phyloP scores from a whole-genome alignment of 352 stramenopile species.

The Phytophthora pinifolia region DNA sequence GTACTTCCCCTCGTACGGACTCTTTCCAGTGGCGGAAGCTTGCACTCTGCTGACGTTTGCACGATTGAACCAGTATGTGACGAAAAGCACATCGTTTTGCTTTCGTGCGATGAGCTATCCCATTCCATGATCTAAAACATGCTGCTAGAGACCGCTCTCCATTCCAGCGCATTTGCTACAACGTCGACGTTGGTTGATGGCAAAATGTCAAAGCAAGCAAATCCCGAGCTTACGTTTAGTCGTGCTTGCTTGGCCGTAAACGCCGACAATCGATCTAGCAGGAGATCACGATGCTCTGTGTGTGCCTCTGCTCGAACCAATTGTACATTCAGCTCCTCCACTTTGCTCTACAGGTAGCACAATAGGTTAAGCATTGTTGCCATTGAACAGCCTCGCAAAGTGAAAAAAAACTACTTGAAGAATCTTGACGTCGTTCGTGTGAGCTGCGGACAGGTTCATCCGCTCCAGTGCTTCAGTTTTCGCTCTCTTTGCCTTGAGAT shows the following conservation, averaged over 20 bases:
- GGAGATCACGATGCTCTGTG: slow-evolving; percentile 1
- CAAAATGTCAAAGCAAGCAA: neutral
- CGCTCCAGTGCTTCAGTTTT: slow-evolving; percentile 37
- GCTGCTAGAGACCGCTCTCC: slow-evolving; percentile 15
- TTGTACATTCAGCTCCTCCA: slow-evolving; percentile 43
- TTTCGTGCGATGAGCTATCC: neutral
- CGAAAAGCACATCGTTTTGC: slow-evolving; percentile 2
- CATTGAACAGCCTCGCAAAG: neutral
- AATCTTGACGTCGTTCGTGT: slow-evolving; percentile 47
- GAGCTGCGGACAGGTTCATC: slow-evolving; percentile 46
- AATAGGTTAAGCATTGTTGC: neutral
- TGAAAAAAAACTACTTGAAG: slow-evolving; percentile 32
- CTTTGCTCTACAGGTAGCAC: slow-evolving; percentile 29
- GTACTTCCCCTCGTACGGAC: neutral
- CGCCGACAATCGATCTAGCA: slow-evolving; percentile 37
- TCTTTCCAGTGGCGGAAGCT: slow-evolving; percentile 27
- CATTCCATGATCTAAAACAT: slow-evolving; percentile 37
- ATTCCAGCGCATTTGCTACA: slow-evolving; percentile 31
- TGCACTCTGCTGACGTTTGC: slow-evolving; percentile 15
- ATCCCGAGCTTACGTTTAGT: slow-evolving; percentile 19
- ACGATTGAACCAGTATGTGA: slow-evolving; percentile 13
- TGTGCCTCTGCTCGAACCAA: slow-evolving; percentile 11
- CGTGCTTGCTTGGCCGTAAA: slow-evolving; percentile 27
- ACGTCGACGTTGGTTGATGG: slow-evolving; percentile 5
- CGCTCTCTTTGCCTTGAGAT: slow-evolving; percentile 24